Evolutionary conservation across 2,329 filamentous ascomycete species (phyloP), one percentile per base, ranked within the genome.

Genomic region (Beauveria varroae): DNA sequence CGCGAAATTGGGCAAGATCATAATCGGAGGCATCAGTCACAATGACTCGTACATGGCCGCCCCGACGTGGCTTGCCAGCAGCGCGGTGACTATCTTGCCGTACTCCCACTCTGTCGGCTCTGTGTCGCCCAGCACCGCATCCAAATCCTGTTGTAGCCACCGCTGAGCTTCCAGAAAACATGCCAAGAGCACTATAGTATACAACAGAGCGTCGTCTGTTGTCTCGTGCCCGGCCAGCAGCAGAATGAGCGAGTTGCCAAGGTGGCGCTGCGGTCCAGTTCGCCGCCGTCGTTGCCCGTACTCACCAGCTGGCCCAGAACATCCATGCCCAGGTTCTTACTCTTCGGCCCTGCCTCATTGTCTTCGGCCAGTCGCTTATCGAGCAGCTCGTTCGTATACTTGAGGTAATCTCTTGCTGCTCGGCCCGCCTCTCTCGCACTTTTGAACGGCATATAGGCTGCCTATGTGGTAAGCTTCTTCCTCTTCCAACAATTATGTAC

Each of bases 161-260:
- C 82, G 80, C 69, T 95, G 90, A 1, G 81, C 81, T 1, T 76
- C 73, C 6, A 84, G 84, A 67, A 87, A 81, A 67, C 85, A 81
- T 16, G 89, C 90, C 6, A 93, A 80, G 66, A 85, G 81, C 41
- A 91, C 70, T 4, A 92, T 73, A 2, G 85, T 80, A 70, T 90
- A 92, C 73, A 93, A 87, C 44, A 92, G 78, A 4, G 84, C 82
- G 71, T 90, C 91, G 53, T 89, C 89, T 2, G 89, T 89, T 1
- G 90, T 93, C 73, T 95, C 90, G 72, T 95, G 89, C 14, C 90
- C 90, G 0, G 90, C 90, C 1, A 93, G 78, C 63, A 84, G 79
- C 73, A 86, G 84, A 67, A 87, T 77, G 64, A 87, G 88, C 22
- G 88, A 85, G 68, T 92, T 92, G 56, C 88, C 88, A 30, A 89